These are phyloP conservation scores for Lachnellula cervina DNA, from an alignment of 2,329 filamentous ascomycete genomes.

Conservation along the genomic window DNA sequence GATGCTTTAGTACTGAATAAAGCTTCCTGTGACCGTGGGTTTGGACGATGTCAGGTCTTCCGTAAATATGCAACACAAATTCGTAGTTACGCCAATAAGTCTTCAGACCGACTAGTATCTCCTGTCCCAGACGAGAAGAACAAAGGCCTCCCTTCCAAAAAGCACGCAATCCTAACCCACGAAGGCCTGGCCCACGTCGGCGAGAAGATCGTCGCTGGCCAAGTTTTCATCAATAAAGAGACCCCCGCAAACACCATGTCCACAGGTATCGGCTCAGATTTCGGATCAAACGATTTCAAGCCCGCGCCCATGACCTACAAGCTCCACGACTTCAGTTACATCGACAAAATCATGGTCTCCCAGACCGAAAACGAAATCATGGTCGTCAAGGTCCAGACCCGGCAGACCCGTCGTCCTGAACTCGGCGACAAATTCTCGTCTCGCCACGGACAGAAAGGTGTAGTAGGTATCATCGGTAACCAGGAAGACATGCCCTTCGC, in stretches of 20 bases:
- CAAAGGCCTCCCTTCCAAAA: conserved; percentile 58
- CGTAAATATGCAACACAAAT: conserved; percentile 85
- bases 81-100: conserved; percentile 84
- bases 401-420: conserved; percentile 93
- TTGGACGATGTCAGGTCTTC: conserved; percentile 97
- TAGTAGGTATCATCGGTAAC: conserved; percentile 92
- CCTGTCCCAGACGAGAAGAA: conserved; percentile 46
- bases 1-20: conserved; percentile 97
- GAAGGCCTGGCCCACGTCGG: conserved; percentile 90
- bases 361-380: conserved; percentile 81
- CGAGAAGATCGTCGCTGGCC: conserved; percentile 68
- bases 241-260: conserved; percentile 73
- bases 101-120: conserved; percentile 59
- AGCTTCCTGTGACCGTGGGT: conserved; percentile 88
- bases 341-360: conserved; percentile 95
- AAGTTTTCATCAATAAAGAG: conserved; percentile 88
- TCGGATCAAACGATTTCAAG: conserved; percentile 55
- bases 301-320: conserved; percentile 73
- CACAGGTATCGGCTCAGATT: conserved; percentile 65
- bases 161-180: conserved; percentile 69
- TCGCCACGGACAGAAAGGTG: conserved; percentile 96
- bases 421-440: conserved; percentile 98
- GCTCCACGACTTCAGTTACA: conserved; percentile 77
- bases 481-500: conserved; percentile 97
- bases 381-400: conserved; percentile 88